Conservation (phyloP, 768 basidiomycete species). For the Porpolomopsis calyptriformis region DNA sequence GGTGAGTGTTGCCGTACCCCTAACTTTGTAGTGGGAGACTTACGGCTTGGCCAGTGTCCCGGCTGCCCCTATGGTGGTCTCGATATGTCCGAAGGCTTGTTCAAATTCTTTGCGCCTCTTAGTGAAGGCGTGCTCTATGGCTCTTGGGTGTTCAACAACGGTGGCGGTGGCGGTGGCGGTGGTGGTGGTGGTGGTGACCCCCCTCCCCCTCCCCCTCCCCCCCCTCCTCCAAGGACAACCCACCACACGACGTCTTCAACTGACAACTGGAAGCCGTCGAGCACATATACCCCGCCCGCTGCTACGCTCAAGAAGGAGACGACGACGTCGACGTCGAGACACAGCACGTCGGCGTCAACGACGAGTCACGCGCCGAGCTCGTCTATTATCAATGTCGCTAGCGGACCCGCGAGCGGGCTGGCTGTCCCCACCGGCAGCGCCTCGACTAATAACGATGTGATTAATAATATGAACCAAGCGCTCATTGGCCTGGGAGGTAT, state of each 20-base stretch:
- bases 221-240: constrained; percentile 8
- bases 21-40: background rate
- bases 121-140: constrained; percentile 48
- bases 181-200: constrained; percentile 5
- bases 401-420: background rate
- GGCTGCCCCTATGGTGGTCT: constrained; percentile 56
- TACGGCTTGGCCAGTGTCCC: constrained; percentile 37
- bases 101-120: constrained; percentile 44
- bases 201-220: constrained; percentile 14
- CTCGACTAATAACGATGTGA: constrained; percentile 15
- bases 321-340: constrained; percentile 7
- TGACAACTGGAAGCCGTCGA: constrained; percentile 13
- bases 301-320: background rate
- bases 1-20: constrained; percentile 25
- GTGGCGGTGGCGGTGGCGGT: constrained; percentile 18
- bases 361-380: constrained; percentile 22
- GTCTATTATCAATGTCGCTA: constrained; percentile 20
- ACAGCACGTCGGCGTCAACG: too few species aligned
- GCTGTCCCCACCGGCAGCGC: constrained; percentile 23
- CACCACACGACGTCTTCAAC: constrained; percentile 15
- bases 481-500: constrained; percentile 28
- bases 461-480: constrained; percentile 25
- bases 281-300: constrained; percentile 7
- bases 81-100: constrained; percentile 60
- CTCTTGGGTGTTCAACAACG: constrained; percentile 46